Conservation (phyloP, 495 filamentous ascomycete genomes). For the Collariella sp. region DNA sequence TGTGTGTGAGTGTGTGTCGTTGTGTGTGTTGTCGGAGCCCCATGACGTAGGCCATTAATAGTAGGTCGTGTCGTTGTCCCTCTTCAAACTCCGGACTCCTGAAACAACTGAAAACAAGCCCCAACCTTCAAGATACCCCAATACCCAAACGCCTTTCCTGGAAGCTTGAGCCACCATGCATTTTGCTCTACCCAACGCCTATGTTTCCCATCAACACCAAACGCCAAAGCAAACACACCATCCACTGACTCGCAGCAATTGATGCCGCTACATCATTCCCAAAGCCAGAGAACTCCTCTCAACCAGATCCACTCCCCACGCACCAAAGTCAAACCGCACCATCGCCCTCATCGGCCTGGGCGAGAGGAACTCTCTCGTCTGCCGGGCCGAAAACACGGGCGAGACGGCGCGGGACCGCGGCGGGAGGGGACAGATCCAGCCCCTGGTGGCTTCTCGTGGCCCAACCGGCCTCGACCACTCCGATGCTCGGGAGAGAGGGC, state of each 20-base stretch:
- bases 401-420: not conserved
- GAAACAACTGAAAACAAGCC: not conserved
- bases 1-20: not conserved
- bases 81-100: not conserved
- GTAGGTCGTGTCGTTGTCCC: not conserved
- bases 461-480: not conserved
- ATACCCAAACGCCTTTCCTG: constrained; percentile 2
- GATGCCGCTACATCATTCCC: not conserved
- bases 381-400: constrained; percentile 15
- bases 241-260: not conserved
- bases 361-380: constrained; percentile 19
- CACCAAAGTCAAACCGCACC: constrained; percentile 19
- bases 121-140: not conserved
- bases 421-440: not conserved
- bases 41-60: not conserved
- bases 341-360: constrained; percentile 12
- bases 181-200: constrained; percentile 6
- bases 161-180: not conserved
- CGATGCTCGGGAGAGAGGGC: not conserved
- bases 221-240: not conserved
- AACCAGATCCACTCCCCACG: constrained; percentile 13
- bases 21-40: not conserved
- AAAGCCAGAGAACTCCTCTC: constrained; percentile 14
- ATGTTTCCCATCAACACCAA: not conserved
- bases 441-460: not conserved